phyloP scores from a whole-genome alignment of 495 filamentous ascomycete species.

The Hypoxylon fragiforme region DNA sequence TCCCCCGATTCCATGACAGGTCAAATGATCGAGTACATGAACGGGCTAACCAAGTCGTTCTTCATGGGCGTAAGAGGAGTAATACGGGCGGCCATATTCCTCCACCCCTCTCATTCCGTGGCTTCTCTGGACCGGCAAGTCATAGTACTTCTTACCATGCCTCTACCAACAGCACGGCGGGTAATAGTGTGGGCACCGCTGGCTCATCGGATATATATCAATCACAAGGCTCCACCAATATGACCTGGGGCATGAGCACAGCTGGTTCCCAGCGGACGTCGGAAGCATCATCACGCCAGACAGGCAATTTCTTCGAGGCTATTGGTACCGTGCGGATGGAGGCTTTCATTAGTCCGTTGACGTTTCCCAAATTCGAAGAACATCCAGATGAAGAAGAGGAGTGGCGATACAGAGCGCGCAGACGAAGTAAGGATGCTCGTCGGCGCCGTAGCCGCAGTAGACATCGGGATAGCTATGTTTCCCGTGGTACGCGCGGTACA shows the following conservation, averaged over 20 bases:
- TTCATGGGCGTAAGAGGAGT: conserved; percentile 80
- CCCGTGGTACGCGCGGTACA: conserved; percentile 48
- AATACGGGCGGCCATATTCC: conserved; percentile 73
- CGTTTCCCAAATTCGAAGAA: conserved; percentile 47
- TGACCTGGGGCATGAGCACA: conserved; percentile 46
- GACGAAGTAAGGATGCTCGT: conserved; percentile 54
- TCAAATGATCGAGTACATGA: conserved; percentile 49
- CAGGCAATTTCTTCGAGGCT: conserved; percentile 68
- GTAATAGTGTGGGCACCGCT: conserved; percentile 54
- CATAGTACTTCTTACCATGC: conserved; percentile 46
- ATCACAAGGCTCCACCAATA: conserved; percentile 41
- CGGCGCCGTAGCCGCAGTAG: conserved; percentile 54
- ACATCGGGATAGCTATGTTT: conserved; percentile 53
- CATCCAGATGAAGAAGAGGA: conserved; percentile 54
- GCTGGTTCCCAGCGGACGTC: conserved; percentile 57
- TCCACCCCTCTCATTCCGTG: conserved; percentile 68
- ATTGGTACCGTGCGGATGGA: conserved; percentile 97
- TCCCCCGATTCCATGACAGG: conserved; percentile 71
- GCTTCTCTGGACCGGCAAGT: conserved; percentile 68
- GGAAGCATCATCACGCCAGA: conserved; percentile 61
- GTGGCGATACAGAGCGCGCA: conserved; percentile 42
- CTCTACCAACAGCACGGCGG: conserved; percentile 54
- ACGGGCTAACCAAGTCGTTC: conserved; percentile 42
- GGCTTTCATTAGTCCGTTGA: conserved; percentile 75
- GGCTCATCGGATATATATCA: conserved; percentile 64